Percentiles rank a stretch among this genome's conserved stretches.
Conservation (phyloP, 192 early-diverging fungal genomes). For the Jimgerdemannia flammicorona region DNA sequence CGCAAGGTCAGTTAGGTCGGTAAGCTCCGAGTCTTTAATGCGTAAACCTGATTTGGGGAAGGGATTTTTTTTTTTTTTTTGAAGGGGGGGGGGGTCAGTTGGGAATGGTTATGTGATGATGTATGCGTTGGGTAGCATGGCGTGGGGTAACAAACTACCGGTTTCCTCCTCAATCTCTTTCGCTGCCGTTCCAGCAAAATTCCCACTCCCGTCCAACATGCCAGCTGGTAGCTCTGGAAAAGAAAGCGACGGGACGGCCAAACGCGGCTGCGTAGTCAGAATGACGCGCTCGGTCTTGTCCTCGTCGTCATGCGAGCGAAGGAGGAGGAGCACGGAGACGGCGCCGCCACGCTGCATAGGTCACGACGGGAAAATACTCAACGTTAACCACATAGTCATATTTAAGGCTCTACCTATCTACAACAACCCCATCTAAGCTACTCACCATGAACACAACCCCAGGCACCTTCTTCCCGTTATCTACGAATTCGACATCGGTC, state of each 20-base stretch:
- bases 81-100: too few species aligned
- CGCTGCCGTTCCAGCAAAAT: slow-evolving; percentile 74
- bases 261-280: slow-evolving; percentile 69
- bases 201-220: slow-evolving; percentile 75
- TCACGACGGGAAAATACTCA: slow-evolving; percentile 1
- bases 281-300: slow-evolving; percentile 44
- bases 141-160: slow-evolving; percentile 29
- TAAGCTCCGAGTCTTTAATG: slow-evolving; percentile 55
- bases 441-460: slow-evolving; percentile 77
- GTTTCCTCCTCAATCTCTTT: slow-evolving; percentile 82
- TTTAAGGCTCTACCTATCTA: too few species aligned
- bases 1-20: slow-evolving; percentile 61
- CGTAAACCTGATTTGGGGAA: slow-evolving; percentile 25
- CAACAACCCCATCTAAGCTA: too few species aligned
- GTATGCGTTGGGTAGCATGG: background rate
- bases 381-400: background rate
- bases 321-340: slow-evolving; percentile 65
- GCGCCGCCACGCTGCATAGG: slow-evolving; percentile 61
- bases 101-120: too few species aligned
- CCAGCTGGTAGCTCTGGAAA: slow-evolving; percentile 81
- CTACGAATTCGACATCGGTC: slow-evolving; percentile 43
- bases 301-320: slow-evolving; percentile 15
- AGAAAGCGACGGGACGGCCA: slow-evolving; percentile 57
- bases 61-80: too few species aligned
- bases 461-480: slow-evolving; percentile 53